Conservation (phyloP, 805 yeast species). For the Suhomyces faveliae region DNA sequence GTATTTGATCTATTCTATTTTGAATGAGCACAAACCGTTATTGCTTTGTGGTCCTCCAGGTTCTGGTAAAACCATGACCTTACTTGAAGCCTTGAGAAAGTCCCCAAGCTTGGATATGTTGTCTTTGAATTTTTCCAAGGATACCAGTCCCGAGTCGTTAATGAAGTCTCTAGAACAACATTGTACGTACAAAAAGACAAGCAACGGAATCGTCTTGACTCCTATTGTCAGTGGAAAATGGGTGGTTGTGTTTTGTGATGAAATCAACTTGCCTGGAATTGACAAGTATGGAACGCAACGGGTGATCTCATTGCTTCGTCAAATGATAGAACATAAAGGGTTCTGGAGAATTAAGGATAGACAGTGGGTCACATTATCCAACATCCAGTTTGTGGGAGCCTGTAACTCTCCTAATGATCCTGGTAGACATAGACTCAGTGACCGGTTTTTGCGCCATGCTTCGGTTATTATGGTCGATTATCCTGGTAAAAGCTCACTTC, state of each 20-base stretch:
- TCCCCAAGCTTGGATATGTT: constrained; percentile 58
- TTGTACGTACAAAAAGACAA: constrained; percentile 57
- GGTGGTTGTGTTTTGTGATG: constrained; percentile 88
- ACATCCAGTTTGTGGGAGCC: constrained; percentile 88
- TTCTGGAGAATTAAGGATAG: constrained; percentile 66
- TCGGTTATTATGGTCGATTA: constrained; percentile 73
- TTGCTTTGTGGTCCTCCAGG: constrained; percentile 96
- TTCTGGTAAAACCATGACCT: constrained; percentile 92
- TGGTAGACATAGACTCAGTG: constrained; percentile 60
- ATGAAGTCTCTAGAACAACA: constrained; percentile 68
- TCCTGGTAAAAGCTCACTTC: constrained; percentile 63
- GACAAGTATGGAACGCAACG: constrained; percentile 75
- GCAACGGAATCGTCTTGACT: constrained; percentile 50
- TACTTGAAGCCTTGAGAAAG: constrained; percentile 63
- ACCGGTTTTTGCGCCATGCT: constrained; percentile 66
- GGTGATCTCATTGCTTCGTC: constrained; percentile 70
- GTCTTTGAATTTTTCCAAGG: constrained; percentile 80
- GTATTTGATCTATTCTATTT: constrained; percentile 50
- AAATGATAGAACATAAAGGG: constrained; percentile 68
- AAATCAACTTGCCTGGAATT: constrained; percentile 73
- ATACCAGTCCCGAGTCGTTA: constrained; percentile 62
- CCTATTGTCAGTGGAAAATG: constrained; percentile 66
- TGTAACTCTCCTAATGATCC: constrained; percentile 86
- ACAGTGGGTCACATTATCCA: constrained; percentile 63
- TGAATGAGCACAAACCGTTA: constrained; percentile 57